phyloP scores from a whole-genome alignment of 768 basidiomycete species.

The Macrolepiota albuminosa region DNA sequence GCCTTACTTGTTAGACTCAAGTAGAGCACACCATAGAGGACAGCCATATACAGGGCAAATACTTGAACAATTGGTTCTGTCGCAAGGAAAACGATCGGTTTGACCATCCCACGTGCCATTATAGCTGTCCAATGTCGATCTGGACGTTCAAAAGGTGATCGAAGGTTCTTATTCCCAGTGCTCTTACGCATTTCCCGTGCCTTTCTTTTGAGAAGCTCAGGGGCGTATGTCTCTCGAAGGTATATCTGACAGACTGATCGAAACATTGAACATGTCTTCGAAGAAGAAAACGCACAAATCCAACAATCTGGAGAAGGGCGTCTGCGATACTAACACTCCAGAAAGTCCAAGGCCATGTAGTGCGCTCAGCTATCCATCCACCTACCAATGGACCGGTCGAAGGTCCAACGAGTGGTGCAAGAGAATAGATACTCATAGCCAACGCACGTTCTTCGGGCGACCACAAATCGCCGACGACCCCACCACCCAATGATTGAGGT shows the following conservation, averaged over 20 bases:
- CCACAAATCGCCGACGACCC: slow-evolving; percentile 50
- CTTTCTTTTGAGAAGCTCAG: slow-evolving; percentile 40
- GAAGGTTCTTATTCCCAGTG: slow-evolving; percentile 25
- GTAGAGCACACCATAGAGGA: slow-evolving; percentile 51
- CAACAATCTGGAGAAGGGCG: slow-evolving; percentile 39
- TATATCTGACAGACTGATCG: slow-evolving; percentile 13
- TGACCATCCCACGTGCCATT: slow-evolving; percentile 42
- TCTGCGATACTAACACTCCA: slow-evolving; percentile 52
- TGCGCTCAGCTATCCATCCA: slow-evolving; percentile 44
- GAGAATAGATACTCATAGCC: slow-evolving; percentile 48
- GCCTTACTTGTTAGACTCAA: slow-evolving; percentile 31
- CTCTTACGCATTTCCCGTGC: slow-evolving; percentile 33
- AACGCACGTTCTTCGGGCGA: slow-evolving; percentile 45
- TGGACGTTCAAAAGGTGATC: slow-evolving; percentile 37
- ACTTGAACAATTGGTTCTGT: slow-evolving; percentile 61
- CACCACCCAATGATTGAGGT: slow-evolving; percentile 58
- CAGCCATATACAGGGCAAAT: slow-evolving; percentile 52
- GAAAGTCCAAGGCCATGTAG: slow-evolving; percentile 60
- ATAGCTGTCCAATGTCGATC: slow-evolving; percentile 38
- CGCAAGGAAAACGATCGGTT: slow-evolving; percentile 52
- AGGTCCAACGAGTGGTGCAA: slow-evolving; percentile 48
- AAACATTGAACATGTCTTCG: not conserved
- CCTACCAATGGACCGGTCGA: slow-evolving; percentile 31
- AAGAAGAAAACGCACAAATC: slow-evolving; percentile 36
- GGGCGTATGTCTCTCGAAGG: slow-evolving; percentile 40